Conservation (phyloP, 2,329 filamentous ascomycete genomes). For the Curvularia sp. region DNA sequence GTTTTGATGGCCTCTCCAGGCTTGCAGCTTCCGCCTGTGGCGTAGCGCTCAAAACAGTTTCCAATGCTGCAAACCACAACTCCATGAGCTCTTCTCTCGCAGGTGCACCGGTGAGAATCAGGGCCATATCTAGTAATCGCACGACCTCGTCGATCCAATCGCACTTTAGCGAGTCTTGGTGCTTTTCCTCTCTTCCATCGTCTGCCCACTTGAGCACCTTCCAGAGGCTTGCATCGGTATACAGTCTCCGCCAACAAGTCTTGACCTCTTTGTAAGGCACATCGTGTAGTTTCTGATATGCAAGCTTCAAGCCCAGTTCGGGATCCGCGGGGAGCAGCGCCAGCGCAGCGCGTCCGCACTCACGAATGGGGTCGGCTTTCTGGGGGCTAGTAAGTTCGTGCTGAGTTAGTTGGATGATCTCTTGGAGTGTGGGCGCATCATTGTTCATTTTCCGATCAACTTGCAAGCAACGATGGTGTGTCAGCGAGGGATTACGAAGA, state of each 20-base stretch:
- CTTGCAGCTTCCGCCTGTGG: too few species aligned
- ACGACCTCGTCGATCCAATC: slow-evolving; percentile 66
- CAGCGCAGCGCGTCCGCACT: slow-evolving; percentile 53
- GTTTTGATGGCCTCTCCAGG: too few species aligned
- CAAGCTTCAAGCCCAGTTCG: slow-evolving; percentile 64
- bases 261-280: slow-evolving; percentile 73
- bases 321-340: slow-evolving; percentile 47
- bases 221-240: slow-evolving; percentile 73
- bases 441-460: slow-evolving; percentile 9
- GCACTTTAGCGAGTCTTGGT: slow-evolving; percentile 24
- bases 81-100: slow-evolving; percentile 46
- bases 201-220: slow-evolving; percentile 56
- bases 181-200: slow-evolving; percentile 2
- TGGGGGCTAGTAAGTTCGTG: slow-evolving; percentile 31
- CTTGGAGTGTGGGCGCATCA: slow-evolving; percentile 30
- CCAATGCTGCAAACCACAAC: slow-evolving; percentile 61
- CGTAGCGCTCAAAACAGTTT: slow-evolving; percentile 27
- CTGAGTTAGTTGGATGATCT: slow-evolving; percentile 36
- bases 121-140: slow-evolving; percentile 72
- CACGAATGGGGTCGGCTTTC: slow-evolving; percentile 42
- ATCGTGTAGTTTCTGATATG: slow-evolving; percentile 72
- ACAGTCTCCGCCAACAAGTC: slow-evolving; percentile 71
- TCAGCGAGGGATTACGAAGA: not conserved
- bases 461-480: not conserved
- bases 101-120: slow-evolving; percentile 70